Base-by-base conservation (phyloP, 805 yeast species). In the Candida nemodendra region DNA sequence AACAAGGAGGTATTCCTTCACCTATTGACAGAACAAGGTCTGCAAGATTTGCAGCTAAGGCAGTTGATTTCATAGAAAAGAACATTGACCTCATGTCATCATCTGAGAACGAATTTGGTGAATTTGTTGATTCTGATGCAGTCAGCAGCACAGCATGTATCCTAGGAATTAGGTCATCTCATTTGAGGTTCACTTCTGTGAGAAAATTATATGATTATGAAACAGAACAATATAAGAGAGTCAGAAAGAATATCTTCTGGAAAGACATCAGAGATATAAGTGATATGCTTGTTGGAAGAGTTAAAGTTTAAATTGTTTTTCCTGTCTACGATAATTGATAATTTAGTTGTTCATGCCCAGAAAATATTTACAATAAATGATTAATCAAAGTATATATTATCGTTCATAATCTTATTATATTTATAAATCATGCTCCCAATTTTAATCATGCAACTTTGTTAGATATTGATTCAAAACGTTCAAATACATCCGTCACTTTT, bases 191-290 rank as follows among this genome's bases (percentile, higher is more conserved):
- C 68, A 73, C 86, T 9, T 71, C 93, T 8, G 75, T 93, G 40
- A 74, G 85, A 59, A 76, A 74, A 42, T 71, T 91, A 48, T 90
- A 85, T 65, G 95, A 90, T 58, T 82, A 69, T 57, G 98, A 93
- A 65, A 88, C 98, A 13, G 88, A 86, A 51, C 61, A 85, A 25
- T 70, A 65, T 16, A 77, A 70, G 62, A 83, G 99, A 71, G 81
- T 93, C 77, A 95, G 98, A 53, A 89, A 86, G 70, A 66, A 71
- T 41, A 81, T 89, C 34, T 88, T 84, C 64, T 93, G 99, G 99
- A 69, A 72, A 33, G 71, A 71, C 21, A 68, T 81, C 35, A 75
- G 95, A 56, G 83, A 81, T 34, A 76, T 86, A 57, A 85, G 91
- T 40, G 95, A 89, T 67, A 81, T 80, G 64, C 69, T 91, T 60